Base-by-base conservation (phyloP, 164 flowering plant genomes). In the Piper longum region DNA sequence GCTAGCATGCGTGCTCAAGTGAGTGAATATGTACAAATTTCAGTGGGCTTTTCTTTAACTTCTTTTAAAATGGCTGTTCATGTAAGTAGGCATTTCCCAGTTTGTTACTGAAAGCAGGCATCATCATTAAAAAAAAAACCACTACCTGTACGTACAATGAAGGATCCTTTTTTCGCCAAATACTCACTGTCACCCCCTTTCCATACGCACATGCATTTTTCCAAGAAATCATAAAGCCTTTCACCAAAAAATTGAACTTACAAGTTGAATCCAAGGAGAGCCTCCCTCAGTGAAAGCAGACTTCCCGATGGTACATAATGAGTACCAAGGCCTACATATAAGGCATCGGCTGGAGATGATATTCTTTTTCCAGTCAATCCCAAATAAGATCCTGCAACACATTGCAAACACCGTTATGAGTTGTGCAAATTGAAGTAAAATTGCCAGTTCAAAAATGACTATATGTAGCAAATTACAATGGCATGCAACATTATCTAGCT, bases 281-380 rank as follows among this genome's bases (percentile, higher is more conserved):
- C 75, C 74, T 84, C 95, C 74, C 76, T 93, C 62, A 93, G 68
- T 66, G 85, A 70, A 66, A 62, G 81, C 77, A 90, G 73, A 60
- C 76, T 91, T 60, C 74, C 85, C 65, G 97, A 90, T 73, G 95
- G 96, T 54, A 90, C 89, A 72, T 80, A 90, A 74, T 93, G 95
- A 44, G 91, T 81, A 59, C 97, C 99, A 71, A 93, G 87, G 58
- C 99, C 97, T 16, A 78, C 81, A 55, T 69, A 90, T 40, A 93
- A 76, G 36, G 96, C 97, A 82, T 93, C 97, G 64, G 95, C 86
- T 17, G 99, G 85, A 26, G 90, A 80, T 56, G 91, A 83, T 63
- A 90, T 79, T 74, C 99, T 82, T 67, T 79, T 88, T 18, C 95
- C 97, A 71, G 97, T 90, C 81, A 93, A 44, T 61, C 96, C 99